Evolutionary conservation across 805 yeast species (phyloP), one percentile per base, ranked within the genome.

Genomic region (Lipomyces chichibuensis): DNA sequence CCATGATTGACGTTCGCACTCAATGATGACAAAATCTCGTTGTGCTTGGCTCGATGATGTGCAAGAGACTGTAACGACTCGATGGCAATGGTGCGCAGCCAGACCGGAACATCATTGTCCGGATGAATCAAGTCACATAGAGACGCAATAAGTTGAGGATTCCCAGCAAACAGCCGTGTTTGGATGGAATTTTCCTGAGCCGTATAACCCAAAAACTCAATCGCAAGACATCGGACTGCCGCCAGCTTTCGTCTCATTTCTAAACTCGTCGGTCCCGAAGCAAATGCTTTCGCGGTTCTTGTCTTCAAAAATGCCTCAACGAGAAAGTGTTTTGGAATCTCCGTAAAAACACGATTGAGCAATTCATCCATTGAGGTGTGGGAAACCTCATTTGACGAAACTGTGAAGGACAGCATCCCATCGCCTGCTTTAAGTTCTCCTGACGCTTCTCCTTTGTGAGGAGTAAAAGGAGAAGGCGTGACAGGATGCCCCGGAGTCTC

Each of bases 1-100:
- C 98, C 98, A 77, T 93, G 97, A 67, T 88, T 87, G 52, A 93
- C 92, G 75, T 91, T 91, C 9, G 95, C 97, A 25, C 95, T 91
- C 70, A 92, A 77, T 13, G 90, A 87, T 65, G 92, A 83, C 62
- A 92, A 82, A 27, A 93, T 82, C 71, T 92, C 97, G 60, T 88
- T 82, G 20, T 93, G 88, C 85, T 92, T 89, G 3, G 83, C 83
- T 58, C 86, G 86, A 73, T 86, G 87, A 25, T 84, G 80, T 0
- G 96, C 84, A 5, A 91, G 85, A 69, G 88, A 85, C 69, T 89
- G 90, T 62, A 93, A 80, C 0, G 93, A 84, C 67, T 86, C 85
- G 60, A 88, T 76, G 1, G 94, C 90, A 54, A 87, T 84, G 55
- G 84, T 77, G 66, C 88, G 83, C 1, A 90, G 81, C 1, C 82